phyloP scores from a whole-genome alignment of 257 asterid genomes.

The Scutellaria minor region DNA sequence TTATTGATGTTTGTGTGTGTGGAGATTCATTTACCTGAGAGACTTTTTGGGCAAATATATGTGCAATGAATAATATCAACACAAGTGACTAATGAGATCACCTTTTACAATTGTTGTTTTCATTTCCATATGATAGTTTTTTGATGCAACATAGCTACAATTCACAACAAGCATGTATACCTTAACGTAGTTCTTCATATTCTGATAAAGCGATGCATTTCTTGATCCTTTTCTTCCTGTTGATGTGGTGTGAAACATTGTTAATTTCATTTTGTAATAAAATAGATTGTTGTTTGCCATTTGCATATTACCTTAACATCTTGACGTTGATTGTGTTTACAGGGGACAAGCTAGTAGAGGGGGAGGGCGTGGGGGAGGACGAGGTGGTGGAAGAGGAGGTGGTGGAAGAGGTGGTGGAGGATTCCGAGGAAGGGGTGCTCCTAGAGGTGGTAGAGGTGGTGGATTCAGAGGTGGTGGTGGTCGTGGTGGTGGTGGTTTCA shows the following conservation, averaged over 20 bases:
- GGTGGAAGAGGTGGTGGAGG: slow-evolving; percentile 65
- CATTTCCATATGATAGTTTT: too few relatives aligned
- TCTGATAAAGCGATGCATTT: neutral
- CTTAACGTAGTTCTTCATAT: neutral
- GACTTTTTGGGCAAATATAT: too few relatives aligned
- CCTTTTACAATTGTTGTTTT: neutral
- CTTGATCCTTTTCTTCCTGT: neutral
- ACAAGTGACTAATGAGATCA: too few relatives aligned
- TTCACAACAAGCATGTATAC: neutral
- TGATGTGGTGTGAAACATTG: neutral
- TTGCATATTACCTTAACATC: neutral
- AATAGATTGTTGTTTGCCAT: neutral
- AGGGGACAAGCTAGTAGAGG: slow-evolving; percentile 70
- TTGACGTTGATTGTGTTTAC: slow-evolving; percentile 14
- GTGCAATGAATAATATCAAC: too few relatives aligned
- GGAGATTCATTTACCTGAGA: too few relatives aligned
- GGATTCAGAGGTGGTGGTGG: slow-evolving; percentile 65
- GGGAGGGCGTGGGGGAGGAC: slow-evolving; percentile 63
- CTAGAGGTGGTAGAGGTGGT: slow-evolving; percentile 69
- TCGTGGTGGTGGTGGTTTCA: slow-evolving; percentile 77
- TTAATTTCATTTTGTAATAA: neutral
- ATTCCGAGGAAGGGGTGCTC: slow-evolving; percentile 69
- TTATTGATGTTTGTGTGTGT: too few relatives aligned
- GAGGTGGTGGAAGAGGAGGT: slow-evolving; percentile 55
- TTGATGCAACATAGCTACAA: neutral